These are phyloP conservation scores for Corylus heterophylla DNA, from an alignment of 306 rosid species.

Conservation along the genomic window DNA sequence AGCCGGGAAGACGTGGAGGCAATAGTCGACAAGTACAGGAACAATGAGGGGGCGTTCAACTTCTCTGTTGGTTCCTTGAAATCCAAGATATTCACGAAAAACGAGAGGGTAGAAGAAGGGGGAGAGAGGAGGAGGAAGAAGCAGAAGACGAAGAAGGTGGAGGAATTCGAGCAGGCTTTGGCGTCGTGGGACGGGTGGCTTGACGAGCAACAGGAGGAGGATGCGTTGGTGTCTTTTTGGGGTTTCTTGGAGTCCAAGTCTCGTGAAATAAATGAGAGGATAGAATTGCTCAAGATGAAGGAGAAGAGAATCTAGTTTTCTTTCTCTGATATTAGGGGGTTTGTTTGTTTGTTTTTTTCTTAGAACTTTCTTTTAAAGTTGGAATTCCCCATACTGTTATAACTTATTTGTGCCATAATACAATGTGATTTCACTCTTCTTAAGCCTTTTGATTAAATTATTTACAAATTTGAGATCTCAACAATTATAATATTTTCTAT, in stretches of 20 bases:
- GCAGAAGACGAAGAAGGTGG: not conserved
- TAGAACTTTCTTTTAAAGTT: no score
- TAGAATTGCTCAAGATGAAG: not conserved
- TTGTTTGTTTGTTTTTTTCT: no score
- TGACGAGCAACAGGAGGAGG: not conserved
- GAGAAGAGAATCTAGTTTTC: not conserved
- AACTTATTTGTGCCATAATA: no score
- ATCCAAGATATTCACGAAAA: not conserved
- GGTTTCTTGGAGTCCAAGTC: not conserved
- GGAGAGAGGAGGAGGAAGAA: not conserved
- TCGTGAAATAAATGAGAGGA: not conserved
- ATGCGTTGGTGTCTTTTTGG: not conserved
- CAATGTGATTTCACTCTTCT: no score
- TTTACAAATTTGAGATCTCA: no score
- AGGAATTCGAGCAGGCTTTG: not conserved
- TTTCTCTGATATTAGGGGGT: no score
- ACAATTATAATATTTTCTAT: no score
- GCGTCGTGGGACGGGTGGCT: not conserved
- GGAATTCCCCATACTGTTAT: no score
- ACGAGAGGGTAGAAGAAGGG: not conserved
- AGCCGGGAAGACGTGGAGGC: not conserved
- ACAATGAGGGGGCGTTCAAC: not conserved
- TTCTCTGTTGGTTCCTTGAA: not conserved
- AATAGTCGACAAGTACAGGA: not conserved
- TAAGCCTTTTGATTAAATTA: no score